Conservation (phyloP, 208 protist genomes). For the Crithidia acanthocephali region DNA sequence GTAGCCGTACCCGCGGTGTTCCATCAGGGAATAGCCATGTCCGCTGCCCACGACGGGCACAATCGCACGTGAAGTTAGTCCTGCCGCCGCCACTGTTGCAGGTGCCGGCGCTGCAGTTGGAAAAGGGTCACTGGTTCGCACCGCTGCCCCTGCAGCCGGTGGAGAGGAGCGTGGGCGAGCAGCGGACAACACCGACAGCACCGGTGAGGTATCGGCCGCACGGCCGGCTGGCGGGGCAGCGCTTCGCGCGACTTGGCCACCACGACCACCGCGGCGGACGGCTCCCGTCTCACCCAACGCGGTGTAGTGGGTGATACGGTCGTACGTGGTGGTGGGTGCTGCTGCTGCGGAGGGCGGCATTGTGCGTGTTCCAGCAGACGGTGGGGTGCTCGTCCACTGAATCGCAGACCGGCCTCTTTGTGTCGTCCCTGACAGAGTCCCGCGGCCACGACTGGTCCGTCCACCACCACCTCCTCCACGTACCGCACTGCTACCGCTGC, state of each 20-base stretch:
- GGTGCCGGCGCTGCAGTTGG: no score
- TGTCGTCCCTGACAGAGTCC: no score
- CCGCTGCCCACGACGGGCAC: neutral
- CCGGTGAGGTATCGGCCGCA: neutral
- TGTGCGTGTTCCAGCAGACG: neutral
- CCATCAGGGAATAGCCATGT: conserved; percentile 4
- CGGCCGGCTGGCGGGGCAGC: neutral
- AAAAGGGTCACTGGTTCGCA: no score
- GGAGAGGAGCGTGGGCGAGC: conserved; percentile 5
- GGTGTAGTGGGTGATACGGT: neutral
- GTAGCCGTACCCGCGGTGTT: conserved; percentile 21
- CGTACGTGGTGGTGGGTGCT: neutral
- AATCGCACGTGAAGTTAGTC: neutral
- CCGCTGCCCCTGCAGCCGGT: neutral
- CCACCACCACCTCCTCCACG: neutral
- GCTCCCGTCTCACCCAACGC: neutral
- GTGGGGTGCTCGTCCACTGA: neutral
- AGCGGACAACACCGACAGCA: conserved; percentile 1
- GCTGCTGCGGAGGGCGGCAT: neutral
- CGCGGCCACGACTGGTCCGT: no score
- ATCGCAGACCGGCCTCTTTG: neutral
- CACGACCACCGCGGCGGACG: neutral
- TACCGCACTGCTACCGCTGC: neutral
- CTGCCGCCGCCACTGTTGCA: no score
- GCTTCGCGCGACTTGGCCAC: neutral